Percentiles rank a stretch among this genome's conserved stretches.
phyloP scores from a whole-genome alignment of 106 monocot genomes.

The Hemerocallis citrina region DNA sequence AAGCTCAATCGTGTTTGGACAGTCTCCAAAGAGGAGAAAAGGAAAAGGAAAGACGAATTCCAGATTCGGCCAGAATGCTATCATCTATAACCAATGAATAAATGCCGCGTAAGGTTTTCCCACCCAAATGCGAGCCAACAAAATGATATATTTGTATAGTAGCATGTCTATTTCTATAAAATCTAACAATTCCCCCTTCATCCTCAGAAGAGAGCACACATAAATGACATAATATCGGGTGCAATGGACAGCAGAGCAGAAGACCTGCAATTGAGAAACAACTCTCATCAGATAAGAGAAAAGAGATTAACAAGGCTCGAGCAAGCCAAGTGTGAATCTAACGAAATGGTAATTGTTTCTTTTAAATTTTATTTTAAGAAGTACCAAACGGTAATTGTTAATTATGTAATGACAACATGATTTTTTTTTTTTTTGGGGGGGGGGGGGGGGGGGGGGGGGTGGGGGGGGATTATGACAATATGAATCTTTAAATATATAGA shows the following conservation, averaged over 20 bases:
- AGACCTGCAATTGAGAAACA: not conserved
- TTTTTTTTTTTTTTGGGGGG: too few species aligned
- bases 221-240: not conserved
- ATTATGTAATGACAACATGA: too few species aligned
- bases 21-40: not conserved
- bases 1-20: not conserved
- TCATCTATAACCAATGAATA: not conserved
- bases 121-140: not conserved
- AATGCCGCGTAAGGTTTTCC: not conserved
- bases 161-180: conserved; percentile 1
- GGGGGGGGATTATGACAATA: not conserved
- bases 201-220: not conserved
- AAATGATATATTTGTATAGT: not conserved
- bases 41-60: not conserved
- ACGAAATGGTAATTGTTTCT: not conserved
- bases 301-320: too few species aligned
- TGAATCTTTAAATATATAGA: not conserved
- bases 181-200: not conserved
- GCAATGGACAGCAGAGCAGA: not conserved
- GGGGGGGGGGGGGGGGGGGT: too few species aligned
- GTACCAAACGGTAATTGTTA: too few species aligned
- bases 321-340: not conserved
- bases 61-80: not conserved
- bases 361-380: too few species aligned
- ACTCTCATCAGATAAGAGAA: too few species aligned